These are phyloP conservation scores for Mucor lusitanicus DNA, from an alignment of 371 early-diverging fungal genomes.

Conservation along the genomic window DNA sequence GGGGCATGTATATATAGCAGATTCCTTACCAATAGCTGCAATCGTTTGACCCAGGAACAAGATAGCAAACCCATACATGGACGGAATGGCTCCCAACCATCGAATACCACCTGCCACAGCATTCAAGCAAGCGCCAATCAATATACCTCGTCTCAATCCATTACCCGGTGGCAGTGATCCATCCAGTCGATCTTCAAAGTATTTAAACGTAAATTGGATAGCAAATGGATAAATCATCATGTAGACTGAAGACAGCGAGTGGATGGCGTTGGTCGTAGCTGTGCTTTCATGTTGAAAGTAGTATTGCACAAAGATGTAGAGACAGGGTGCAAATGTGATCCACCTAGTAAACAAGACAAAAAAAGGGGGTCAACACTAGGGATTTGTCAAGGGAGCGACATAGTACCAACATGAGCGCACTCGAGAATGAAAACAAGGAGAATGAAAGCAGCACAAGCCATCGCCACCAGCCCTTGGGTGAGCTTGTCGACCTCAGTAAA, in stretches of 20 bases:
- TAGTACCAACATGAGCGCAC: conserved; percentile 37
- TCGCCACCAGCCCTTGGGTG: conserved; percentile 24
- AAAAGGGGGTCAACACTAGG: too few species aligned
- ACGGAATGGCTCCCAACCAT: conserved; percentile 47
- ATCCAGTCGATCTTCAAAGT: conserved; percentile 38
- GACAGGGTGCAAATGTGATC: conserved; percentile 60
- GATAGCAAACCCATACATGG: conserved; percentile 29
- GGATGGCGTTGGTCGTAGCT: conserved; percentile 45
- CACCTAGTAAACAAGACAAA: too few species aligned
- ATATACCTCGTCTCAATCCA: conserved; percentile 46
- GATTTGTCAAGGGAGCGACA: too few species aligned
- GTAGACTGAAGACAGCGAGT: conserved; percentile 47
- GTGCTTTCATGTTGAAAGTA: conserved; percentile 33
- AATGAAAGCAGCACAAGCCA: conserved; percentile 48
- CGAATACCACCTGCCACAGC: conserved; percentile 40
- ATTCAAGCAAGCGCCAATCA: conserved; percentile 52
- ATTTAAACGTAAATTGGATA: conserved; percentile 44
- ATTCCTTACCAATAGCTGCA: conserved; percentile 45
- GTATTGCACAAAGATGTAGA: conserved; percentile 51
- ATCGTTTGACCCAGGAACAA: conserved; percentile 51
- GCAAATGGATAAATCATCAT: conserved; percentile 55
- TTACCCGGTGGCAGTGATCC: conserved; percentile 21
- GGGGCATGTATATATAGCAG: too few species aligned
- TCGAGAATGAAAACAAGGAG: conserved; percentile 47
- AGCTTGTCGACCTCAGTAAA: background rate